Evolutionary conservation across 495 filamentous ascomycete species (phyloP).

Genomic region (Stereocaulon alpinum): DNA sequence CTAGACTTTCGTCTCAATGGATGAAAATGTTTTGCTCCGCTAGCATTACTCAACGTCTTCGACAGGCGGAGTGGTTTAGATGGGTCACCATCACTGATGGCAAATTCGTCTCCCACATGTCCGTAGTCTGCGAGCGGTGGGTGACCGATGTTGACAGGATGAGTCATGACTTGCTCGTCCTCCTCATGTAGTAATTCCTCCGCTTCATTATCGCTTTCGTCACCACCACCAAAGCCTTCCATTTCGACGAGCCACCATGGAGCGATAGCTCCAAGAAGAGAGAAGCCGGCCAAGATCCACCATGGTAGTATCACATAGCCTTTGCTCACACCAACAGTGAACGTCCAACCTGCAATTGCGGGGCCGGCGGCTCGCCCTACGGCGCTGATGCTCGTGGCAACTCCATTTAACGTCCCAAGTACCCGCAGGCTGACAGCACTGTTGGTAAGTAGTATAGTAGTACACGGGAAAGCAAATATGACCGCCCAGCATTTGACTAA

Average conservation of each 20-base stretch:
- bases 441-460: conserved; percentile 85
- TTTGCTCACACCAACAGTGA: conserved; percentile 57
- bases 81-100: neutral
- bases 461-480: conserved; percentile 79
- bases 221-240: conserved; percentile 51
- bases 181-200: conserved; percentile 16
- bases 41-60: neutral
- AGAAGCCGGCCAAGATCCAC: conserved; percentile 58
- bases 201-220: conserved; percentile 25
- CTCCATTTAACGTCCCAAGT: conserved; percentile 81
- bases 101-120: neutral
- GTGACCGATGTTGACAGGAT: neutral
- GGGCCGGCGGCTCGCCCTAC: conserved; percentile 72
- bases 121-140: neutral
- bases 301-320: conserved; percentile 69
- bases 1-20: neutral
- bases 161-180: conserved; percentile 11
- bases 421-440: conserved; percentile 62
- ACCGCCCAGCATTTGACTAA: conserved; percentile 57
- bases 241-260: conserved; percentile 64
- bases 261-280: conserved; percentile 52
- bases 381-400: conserved; percentile 69
- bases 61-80: neutral
- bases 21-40: neutral
- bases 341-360: conserved; percentile 51